phyloP scores from a whole-genome alignment of 2,329 filamentous ascomycete species.

The Tothia fuscella region DNA sequence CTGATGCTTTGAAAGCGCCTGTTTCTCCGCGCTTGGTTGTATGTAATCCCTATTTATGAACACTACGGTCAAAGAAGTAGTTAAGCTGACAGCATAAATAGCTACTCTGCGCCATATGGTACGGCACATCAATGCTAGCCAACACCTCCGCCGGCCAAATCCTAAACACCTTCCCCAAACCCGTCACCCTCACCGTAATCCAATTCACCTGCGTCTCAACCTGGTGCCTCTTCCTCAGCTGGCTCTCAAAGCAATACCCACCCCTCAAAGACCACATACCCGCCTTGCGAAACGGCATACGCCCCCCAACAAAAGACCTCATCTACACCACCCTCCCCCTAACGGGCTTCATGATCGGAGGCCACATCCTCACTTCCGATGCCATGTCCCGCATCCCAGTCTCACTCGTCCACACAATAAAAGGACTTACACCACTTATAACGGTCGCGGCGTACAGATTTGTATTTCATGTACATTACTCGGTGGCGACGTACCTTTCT shows the following conservation, averaged over 20 bases:
- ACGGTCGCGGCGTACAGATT: constrained; percentile 88
- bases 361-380: constrained; percentile 86
- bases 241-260: constrained; percentile 62
- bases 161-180: constrained; percentile 78
- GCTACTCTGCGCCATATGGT: constrained; percentile 84
- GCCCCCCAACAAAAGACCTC: constrained; percentile 67
- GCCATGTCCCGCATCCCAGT: constrained; percentile 92
- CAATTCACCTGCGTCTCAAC: constrained; percentile 89
- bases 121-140: constrained; percentile 85
- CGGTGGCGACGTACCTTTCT: constrained; percentile 59
- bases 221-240: constrained; percentile 72
- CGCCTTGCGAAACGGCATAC: constrained; percentile 72
- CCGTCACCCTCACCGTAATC: constrained; percentile 79
- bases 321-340: constrained; percentile 82
- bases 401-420: constrained; percentile 95
- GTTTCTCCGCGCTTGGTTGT: constrained; percentile 82
- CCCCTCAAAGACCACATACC: constrained; percentile 59
- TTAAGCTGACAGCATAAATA: constrained; percentile 31
- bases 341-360: constrained; percentile 83
- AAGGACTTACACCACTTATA: constrained; percentile 89
- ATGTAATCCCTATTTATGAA: constrained; percentile 23
- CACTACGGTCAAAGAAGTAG: constrained; percentile 9
- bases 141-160: constrained; percentile 98
- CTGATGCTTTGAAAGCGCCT: constrained; percentile 79
- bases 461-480: constrained; percentile 81